phyloP scores from a whole-genome alignment of 306 rosid genomes.

The Cicer arietinum region DNA sequence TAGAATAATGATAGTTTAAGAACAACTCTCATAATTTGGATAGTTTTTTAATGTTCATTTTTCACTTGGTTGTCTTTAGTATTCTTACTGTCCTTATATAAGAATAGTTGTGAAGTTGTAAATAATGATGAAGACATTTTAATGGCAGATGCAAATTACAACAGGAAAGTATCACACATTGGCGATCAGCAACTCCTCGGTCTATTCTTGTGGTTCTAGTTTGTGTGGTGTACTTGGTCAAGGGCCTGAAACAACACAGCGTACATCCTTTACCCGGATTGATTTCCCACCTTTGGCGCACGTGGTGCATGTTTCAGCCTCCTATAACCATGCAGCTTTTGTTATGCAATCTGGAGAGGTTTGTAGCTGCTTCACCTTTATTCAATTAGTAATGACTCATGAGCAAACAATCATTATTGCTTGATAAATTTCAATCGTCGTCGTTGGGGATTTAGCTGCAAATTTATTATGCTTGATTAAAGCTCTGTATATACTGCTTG shows the following conservation, averaged over 20 bases:
- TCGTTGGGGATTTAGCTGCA: too few relatives aligned
- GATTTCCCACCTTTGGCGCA: slow-evolving; percentile 64
- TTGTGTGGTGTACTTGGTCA: slow-evolving; percentile 96
- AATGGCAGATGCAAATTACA: slow-evolving; percentile 86
- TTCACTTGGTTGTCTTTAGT: slow-evolving; percentile 14
- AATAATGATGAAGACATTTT: slow-evolving; percentile 41
- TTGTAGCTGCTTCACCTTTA: slow-evolving; percentile 39
- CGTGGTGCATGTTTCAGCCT: slow-evolving; percentile 85
- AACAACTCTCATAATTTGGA: slow-evolving; percentile 12
- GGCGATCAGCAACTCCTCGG: slow-evolving; percentile 73
- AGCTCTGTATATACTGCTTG: too few relatives aligned
- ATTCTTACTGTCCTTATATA: slow-evolving; percentile 8
- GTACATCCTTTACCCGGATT: slow-evolving; percentile 73
- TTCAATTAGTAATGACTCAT: slow-evolving; percentile 14
- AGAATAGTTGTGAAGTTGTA: slow-evolving; percentile 30
- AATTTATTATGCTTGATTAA: too few relatives aligned
- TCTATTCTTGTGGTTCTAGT: slow-evolving; percentile 87
- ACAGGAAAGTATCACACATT: slow-evolving; percentile 90
- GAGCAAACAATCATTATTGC: background rate
- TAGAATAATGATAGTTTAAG: background rate
- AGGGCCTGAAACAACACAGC: slow-evolving; percentile 80
- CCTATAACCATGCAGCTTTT: slow-evolving; percentile 88
- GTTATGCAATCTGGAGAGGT: slow-evolving; percentile 90
- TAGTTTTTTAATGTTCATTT: background rate
- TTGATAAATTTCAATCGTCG: too few relatives aligned